These are phyloP conservation scores for Populus davidiana DNA, from an alignment of 345 rosid species.

Conservation along the genomic window DNA sequence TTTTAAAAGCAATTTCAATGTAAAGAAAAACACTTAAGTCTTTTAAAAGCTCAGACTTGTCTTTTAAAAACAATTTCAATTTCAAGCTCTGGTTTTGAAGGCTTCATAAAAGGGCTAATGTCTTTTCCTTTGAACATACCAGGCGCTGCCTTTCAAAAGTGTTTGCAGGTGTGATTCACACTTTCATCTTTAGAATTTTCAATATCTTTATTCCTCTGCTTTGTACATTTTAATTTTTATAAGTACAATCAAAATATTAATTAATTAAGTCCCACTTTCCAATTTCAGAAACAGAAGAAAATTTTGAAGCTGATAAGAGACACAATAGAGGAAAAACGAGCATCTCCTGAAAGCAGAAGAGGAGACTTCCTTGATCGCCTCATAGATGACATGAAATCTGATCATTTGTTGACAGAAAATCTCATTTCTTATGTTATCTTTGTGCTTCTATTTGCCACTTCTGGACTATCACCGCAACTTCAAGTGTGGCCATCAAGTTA, in stretches of 20 bases:
- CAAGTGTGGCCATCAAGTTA: slow-evolving; percentile 21
- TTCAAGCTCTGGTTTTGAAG: no score
- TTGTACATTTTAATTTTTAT: no score
- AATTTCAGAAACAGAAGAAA: slow-evolving; percentile 19
- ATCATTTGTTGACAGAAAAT: slow-evolving; percentile 9
- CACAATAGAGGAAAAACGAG: slow-evolving; percentile 14
- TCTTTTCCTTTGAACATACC: slow-evolving; percentile 32
- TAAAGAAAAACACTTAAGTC: no score
- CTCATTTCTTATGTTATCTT: slow-evolving; percentile 14
- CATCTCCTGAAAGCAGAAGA: not conserved
- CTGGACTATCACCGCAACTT: slow-evolving; percentile 22
- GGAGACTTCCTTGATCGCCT: slow-evolving; percentile 24
- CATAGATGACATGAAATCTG: slow-evolving; percentile 1
- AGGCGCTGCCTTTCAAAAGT: slow-evolving; percentile 23
- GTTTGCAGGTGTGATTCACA: slow-evolving; percentile 18
- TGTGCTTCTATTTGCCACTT: slow-evolving; percentile 23
- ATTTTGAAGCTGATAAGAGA: slow-evolving; percentile 14
- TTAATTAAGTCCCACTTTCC: not conserved
- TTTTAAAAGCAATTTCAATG: no score
- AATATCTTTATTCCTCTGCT: not conserved
- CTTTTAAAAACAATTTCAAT: no score
- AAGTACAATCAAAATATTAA: no score
- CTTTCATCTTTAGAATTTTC: not conserved
- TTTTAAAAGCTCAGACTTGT: no score
- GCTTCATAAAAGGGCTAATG: slow-evolving; percentile 23